Evolutionary conservation across 2,329 filamentous ascomycete species (phyloP).

Genomic region (Leptographium radiaticola): DNA sequence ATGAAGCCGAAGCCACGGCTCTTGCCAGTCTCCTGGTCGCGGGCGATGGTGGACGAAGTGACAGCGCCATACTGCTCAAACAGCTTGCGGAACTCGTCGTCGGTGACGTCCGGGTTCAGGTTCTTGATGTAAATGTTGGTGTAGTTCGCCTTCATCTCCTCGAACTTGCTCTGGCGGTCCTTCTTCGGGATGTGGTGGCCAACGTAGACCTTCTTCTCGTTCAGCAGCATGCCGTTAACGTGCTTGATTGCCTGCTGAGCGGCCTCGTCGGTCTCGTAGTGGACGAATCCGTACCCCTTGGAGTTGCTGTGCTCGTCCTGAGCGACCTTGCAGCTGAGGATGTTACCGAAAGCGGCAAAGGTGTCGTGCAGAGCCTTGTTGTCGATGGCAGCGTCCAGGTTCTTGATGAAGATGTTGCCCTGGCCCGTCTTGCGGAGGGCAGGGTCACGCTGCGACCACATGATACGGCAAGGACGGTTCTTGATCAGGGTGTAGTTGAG

Average conservation of each 20-base stretch:
- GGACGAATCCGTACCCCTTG: slow-evolving; percentile 98
- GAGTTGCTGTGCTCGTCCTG: slow-evolving; percentile 95
- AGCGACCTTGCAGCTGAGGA: slow-evolving; percentile 97
- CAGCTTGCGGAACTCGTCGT: slow-evolving; percentile 87
- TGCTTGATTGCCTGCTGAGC: slow-evolving; percentile 97
- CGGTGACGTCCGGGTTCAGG: slow-evolving; percentile 68
- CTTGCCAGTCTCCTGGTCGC: slow-evolving; percentile 72
- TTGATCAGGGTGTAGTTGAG: slow-evolving; percentile 99
- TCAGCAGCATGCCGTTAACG: slow-evolving; percentile 98
- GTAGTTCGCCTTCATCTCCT: slow-evolving; percentile 99
- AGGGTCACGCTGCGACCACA: slow-evolving; percentile 99
- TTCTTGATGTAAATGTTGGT: slow-evolving; percentile 99
- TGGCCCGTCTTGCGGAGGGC: slow-evolving; percentile 98
- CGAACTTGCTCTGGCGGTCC: slow-evolving; percentile 99
- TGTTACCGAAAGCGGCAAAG: slow-evolving; percentile 97
- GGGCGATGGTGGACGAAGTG: slow-evolving; percentile 87
- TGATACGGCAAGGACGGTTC: slow-evolving; percentile 97
- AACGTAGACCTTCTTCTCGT: slow-evolving; percentile 99
- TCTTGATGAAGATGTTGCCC: slow-evolving; percentile 99
- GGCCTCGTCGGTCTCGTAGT: slow-evolving; percentile 98
- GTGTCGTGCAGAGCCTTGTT: slow-evolving; percentile 99
- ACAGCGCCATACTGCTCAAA: slow-evolving; percentile 91
- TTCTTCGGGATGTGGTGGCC: slow-evolving; percentile 99
- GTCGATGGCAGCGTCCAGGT: slow-evolving; percentile 94
- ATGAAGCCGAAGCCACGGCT: slow-evolving; percentile 93